Evolutionary conservation across 164 flowering plant species (phyloP).

Genomic region (Akebia trifoliata): DNA sequence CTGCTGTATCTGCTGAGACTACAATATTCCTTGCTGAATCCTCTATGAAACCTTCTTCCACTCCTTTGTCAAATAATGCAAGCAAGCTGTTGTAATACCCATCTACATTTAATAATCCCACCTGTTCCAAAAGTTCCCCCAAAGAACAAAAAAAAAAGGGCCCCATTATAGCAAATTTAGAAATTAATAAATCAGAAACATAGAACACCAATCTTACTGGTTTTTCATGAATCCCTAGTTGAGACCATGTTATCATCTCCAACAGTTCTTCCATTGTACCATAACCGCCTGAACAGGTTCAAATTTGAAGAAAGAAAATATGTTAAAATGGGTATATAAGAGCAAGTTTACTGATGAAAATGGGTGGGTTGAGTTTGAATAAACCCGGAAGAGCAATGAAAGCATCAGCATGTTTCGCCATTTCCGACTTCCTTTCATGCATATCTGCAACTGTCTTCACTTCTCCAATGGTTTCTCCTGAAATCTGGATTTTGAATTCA

Average conservation of each 20-base stretch:
- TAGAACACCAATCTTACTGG: constrained; percentile 34
- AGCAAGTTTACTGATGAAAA: not conserved
- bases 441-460: constrained; percentile 45
- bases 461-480: constrained; percentile 57
- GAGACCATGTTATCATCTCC: constrained; percentile 62
- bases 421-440: constrained; percentile 65
- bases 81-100: constrained; percentile 61
- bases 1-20: constrained; percentile 44
- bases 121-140: constrained; percentile 26
- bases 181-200: too few species aligned
- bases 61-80: constrained; percentile 61
- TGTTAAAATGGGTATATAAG: not conserved
- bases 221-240: constrained; percentile 64
- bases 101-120: constrained; percentile 62
- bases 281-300: constrained; percentile 46
- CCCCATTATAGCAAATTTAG: too few species aligned
- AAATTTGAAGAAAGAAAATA: not conserved
- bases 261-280: constrained; percentile 67
- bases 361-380: too few species aligned
- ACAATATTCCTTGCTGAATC: constrained; percentile 46
- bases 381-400: constrained; percentile 63
- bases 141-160: not conserved
- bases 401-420: constrained; percentile 57
- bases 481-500: constrained; percentile 33
- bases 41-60: constrained; percentile 69